Evolutionary conservation across 2,329 filamentous ascomycete genomes (phyloP).

Genomic region (Penicillium aurantiogriseum): DNA sequence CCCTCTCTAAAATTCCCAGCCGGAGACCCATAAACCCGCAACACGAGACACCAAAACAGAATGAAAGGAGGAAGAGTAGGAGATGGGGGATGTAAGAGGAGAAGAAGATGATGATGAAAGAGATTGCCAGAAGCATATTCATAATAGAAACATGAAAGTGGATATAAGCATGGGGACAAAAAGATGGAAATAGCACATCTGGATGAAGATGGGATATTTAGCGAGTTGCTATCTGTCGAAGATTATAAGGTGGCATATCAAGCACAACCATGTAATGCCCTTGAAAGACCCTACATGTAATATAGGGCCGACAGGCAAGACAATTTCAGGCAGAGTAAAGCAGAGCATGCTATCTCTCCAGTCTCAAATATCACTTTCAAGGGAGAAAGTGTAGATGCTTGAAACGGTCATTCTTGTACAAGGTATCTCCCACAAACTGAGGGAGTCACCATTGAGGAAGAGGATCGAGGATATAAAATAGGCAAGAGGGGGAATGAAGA

Average conservation of each 20-base stretch:
- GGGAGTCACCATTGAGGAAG: slow-evolving; percentile 13
- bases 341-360: background rate
- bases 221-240: background rate
- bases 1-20: slow-evolving; percentile 32
- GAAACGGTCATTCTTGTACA: slow-evolving; percentile 27
- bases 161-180: slow-evolving; percentile 6
- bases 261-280: background rate
- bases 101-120: slow-evolving; percentile 3
- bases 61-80: slow-evolving; percentile 1
- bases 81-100: background rate
- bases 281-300: background rate
- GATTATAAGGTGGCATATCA: background rate
- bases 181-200: background rate
- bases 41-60: slow-evolving; percentile 19
- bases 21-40: slow-evolving; percentile 25
- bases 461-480: slow-evolving; percentile 2
- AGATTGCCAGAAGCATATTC: slow-evolving; percentile 7
- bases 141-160: slow-evolving; percentile 10
- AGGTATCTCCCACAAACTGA: slow-evolving; percentile 18
- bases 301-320: background rate
- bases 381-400: background rate
- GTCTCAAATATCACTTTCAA: background rate
- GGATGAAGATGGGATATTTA: background rate
- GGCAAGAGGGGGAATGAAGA: slow-evolving; percentile 10
- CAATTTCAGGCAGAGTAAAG: background rate